These are phyloP conservation scores for Schwanniomyces yamadae DNA, from an alignment of 805 yeast species.

Conservation along the genomic window DNA sequence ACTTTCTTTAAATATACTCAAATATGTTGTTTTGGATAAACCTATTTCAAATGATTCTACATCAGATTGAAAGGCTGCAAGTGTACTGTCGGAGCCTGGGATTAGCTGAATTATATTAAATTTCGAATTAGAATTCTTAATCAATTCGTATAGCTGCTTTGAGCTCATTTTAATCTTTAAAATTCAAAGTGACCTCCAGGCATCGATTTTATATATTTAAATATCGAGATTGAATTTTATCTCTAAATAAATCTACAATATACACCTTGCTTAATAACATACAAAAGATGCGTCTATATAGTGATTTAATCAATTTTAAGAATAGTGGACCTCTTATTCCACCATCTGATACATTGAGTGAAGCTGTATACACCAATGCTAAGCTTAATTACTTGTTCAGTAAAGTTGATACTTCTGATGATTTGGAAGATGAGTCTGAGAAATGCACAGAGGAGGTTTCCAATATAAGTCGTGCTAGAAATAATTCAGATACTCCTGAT, in stretches of 20 bases:
- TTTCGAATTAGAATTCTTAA: not conserved
- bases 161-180: slow-evolving; percentile 1
- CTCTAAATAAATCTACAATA: too few relatives aligned
- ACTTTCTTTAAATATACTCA: slow-evolving; percentile 30
- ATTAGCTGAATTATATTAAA: slow-evolving; percentile 8
- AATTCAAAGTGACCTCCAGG: not conserved
- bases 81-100: slow-evolving; percentile 3
- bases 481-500: not conserved
- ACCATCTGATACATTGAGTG: slow-evolving; percentile 30
- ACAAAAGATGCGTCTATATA: slow-evolving; percentile 10
- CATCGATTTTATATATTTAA: too few relatives aligned
- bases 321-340: slow-evolving; percentile 4
- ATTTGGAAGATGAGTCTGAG: not conserved
- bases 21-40: slow-evolving; percentile 27
- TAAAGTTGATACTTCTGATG: slow-evolving; percentile 5
- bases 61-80: slow-evolving; percentile 6
- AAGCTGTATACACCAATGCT: slow-evolving; percentile 28
- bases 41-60: slow-evolving; percentile 29
- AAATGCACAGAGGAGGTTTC: not conserved
- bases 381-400: slow-evolving; percentile 24
- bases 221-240: too few relatives aligned
- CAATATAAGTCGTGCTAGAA: not conserved
- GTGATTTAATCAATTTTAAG: slow-evolving; percentile 8
- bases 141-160: slow-evolving; percentile 2
- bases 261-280: too few relatives aligned